Evolutionary conservation across 441 rosid species (phyloP).

Genomic region (Kokia cookei): DNA sequence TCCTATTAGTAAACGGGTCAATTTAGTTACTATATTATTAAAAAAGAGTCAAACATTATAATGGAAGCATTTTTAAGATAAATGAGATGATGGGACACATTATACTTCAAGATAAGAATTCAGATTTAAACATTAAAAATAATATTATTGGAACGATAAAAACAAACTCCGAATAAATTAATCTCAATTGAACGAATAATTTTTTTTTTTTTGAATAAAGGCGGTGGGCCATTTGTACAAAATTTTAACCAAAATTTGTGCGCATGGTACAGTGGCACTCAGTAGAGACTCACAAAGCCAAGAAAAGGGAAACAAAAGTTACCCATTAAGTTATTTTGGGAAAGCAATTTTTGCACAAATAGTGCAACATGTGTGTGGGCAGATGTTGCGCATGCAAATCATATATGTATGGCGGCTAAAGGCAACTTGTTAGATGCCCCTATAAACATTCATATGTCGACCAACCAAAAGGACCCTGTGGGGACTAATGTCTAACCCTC

Average conservation of each 20-base stretch:
- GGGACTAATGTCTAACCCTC: constrained; percentile 29
- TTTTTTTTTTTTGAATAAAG: too few species aligned
- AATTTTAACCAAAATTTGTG: constrained; percentile 28
- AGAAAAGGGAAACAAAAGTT: background rate
- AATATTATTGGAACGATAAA: too few species aligned
- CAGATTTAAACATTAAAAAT: too few species aligned
- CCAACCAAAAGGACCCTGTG: constrained; percentile 16
- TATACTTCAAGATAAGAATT: too few species aligned
- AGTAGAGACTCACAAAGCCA: background rate
- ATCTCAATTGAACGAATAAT: too few species aligned
- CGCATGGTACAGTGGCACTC: constrained; percentile 90
- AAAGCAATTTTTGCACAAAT: background rate
- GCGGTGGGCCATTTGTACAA: constrained; percentile 33
- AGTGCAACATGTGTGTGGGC: constrained; percentile 1
- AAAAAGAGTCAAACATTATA: too few species aligned
- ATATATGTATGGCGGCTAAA: constrained; percentile 54
- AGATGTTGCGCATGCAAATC: constrained; percentile 6
- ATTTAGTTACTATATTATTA: too few species aligned
- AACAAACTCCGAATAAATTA: too few species aligned
- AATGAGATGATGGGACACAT: constrained; percentile 30
- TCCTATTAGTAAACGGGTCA: too few species aligned
- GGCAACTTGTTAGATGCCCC: constrained; percentile 19
- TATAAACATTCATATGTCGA: constrained; percentile 23
- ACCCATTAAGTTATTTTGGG: background rate
- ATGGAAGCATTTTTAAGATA: background rate